Evolutionary conservation across 1,284 basidiomycete genomes (phyloP), one percentile per base, ranked within the genome.

Genomic region (Heterobasidion parviporum): DNA sequence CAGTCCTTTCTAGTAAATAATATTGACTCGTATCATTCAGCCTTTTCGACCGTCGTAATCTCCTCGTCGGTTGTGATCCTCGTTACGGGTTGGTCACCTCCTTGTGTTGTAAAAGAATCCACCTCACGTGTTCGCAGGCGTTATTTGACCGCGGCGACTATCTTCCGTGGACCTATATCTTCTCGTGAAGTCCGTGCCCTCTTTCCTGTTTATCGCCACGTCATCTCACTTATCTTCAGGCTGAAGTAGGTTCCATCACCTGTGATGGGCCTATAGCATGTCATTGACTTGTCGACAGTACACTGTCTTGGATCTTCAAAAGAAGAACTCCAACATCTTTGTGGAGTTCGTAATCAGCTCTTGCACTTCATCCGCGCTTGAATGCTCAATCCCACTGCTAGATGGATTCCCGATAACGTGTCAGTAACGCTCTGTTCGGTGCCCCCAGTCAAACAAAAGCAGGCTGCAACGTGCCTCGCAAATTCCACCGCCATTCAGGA

Each of bases 401-500:
- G 89, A 68, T 91, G 89, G 89, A 90, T 92, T 61, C 89, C 90
- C 5, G 88, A 92, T 67, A 90, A 91, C 60, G 82, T 92, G 9
- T 89, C 88, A 0, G 81, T 89, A 14, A 86, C 90, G 0, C 72
- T 93, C 52, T 90, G 90, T 62, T 87, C 86, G 6, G 87, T 94
- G 1, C 90, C 92, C 2, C 89, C 92, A 15, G 82, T 89, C 15
- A 92, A 90, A 26, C 84, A 89, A 64, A 78, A 79, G 55, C 81
- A 86, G 69, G 75, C 90, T 6, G 93, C 81, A 6, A 87, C 89
- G 10, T 87, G 87, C 53, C 78, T 96, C 34, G 79, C 87, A 43
- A 96, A 96, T 70, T 91, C 89, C 15, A 94, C 91, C 1, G 80
- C 90, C 55, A 88, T 95, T 57, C 91, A 95, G 71, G 94, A 96